Percentiles rank a stretch among this genome's conserved stretches.
These are phyloP conservation scores for Colletotrichum plurivorum DNA, from an alignment of 2,329 filamentous ascomycete genomes.

Conservation along the genomic window DNA sequence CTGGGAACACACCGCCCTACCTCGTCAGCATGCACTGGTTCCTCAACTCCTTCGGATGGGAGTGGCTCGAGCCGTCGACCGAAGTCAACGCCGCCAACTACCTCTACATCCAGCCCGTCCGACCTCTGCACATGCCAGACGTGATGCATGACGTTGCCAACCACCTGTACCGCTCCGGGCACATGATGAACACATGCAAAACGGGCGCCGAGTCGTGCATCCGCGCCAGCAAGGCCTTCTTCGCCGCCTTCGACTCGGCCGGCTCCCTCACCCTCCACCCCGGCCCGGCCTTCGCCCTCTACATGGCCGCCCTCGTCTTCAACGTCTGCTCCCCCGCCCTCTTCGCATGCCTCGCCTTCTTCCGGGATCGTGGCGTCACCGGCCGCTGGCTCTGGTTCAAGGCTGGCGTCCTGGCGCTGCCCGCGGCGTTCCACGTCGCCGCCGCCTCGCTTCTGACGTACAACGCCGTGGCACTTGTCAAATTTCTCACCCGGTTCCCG, in stretches of 20 bases:
- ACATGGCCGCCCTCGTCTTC: background rate
- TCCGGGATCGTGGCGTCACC: background rate
- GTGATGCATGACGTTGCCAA: slow-evolving; percentile 6
- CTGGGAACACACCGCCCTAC: slow-evolving; percentile 7
- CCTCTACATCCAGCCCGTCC: slow-evolving; percentile 9
- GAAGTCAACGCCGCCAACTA: background rate
- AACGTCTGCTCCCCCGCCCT: background rate
- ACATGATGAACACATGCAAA: slow-evolving; percentile 15
- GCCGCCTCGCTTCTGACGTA: background rate
- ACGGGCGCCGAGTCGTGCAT: slow-evolving; percentile 30
- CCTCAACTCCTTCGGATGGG: slow-evolving; percentile 8
- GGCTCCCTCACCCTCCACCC: background rate
- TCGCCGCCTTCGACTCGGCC: slow-evolving; percentile 2
- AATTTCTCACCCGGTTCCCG: background rate
- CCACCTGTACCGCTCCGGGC: slow-evolving; percentile 4
- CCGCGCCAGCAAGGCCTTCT: slow-evolving; percentile 12
- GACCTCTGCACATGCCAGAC: slow-evolving; percentile 13
- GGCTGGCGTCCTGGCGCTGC: slow-evolving; percentile 1
- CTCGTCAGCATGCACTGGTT: slow-evolving; percentile 3
- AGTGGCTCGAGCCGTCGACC: slow-evolving; percentile 18
- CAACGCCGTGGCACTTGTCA: slow-evolving; percentile 6
- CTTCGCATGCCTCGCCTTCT: slow-evolving; percentile 9
- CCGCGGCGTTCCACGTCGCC: slow-evolving; percentile 8
- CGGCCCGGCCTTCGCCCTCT: slow-evolving; percentile 7
- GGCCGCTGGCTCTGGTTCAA: background rate